phyloP scores from a whole-genome alignment of 805 yeast genomes.

The Ogataea paradorogensis region DNA sequence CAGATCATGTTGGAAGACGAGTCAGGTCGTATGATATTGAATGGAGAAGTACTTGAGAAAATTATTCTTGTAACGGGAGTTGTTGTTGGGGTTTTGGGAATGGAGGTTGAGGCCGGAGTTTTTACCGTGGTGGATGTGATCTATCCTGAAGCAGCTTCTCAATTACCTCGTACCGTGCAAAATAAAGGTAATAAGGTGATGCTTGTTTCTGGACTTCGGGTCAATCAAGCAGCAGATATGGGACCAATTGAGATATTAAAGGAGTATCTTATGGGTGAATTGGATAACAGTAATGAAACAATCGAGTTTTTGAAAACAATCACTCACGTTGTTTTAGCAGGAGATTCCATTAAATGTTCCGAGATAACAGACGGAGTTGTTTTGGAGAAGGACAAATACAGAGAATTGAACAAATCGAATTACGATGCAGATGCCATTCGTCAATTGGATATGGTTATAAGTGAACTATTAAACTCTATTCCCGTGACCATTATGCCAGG shows the following conservation, averaged over 20 bases:
- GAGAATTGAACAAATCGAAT: constrained; percentile 53
- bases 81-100: constrained; percentile 83
- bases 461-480: constrained; percentile 53
- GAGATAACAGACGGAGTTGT: constrained; percentile 25
- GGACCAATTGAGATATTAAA: constrained; percentile 54
- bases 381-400: constrained; percentile 37
- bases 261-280: constrained; percentile 70
- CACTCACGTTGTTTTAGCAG: constrained; percentile 63
- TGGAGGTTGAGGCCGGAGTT: constrained; percentile 77
- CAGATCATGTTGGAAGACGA: constrained; percentile 84
- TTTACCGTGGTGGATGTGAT: constrained; percentile 80
- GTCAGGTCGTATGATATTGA: constrained; percentile 77
- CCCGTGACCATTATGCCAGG: constrained; percentile 87
- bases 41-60: constrained; percentile 57
- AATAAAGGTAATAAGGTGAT: constrained; percentile 49
- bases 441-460: constrained; percentile 59
- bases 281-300: constrained; percentile 33
- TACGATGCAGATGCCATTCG: constrained; percentile 46
- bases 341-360: constrained; percentile 48
- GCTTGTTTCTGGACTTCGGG: constrained; percentile 70
- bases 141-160: constrained; percentile 66
- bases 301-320: constrained; percentile 26
- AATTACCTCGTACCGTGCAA: constrained; percentile 35
- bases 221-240: constrained; percentile 44
- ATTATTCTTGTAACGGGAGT: constrained; percentile 81